These are phyloP conservation scores for Ambrosiella cleistominuta DNA, from an alignment of 2,329 filamentous ascomycete species.

Conservation along the genomic window DNA sequence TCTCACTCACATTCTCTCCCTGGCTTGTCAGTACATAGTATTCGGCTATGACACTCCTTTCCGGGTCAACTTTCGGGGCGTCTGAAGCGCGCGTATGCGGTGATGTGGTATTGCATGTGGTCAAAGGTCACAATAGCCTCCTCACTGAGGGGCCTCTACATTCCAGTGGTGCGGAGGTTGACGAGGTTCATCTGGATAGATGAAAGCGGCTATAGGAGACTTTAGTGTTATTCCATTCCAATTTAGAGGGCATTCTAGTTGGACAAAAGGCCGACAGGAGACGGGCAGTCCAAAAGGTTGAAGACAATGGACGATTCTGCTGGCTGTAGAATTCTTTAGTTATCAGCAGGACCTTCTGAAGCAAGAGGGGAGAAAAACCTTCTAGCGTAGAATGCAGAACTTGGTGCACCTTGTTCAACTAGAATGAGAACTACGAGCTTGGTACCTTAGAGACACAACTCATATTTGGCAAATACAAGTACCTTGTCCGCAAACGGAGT, in stretches of 20 bases:
- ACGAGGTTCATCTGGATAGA: neutral
- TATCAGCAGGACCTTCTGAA: neutral
- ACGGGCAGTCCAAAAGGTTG: neutral
- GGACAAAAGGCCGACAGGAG: neutral
- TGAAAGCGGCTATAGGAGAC: neutral
- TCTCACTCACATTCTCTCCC: neutral
- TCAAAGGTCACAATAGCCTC: neutral
- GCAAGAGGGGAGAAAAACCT: neutral
- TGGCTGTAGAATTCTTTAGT: neutral
- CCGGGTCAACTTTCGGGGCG: neutral
- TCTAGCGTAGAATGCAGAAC: neutral
- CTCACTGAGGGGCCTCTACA: neutral
- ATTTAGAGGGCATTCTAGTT: neutral
- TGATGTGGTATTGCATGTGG: neutral
- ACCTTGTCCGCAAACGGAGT: neutral
- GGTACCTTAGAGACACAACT: neutral
- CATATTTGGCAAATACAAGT: neutral
- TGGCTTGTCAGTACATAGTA: neutral
- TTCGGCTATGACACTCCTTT: neutral
- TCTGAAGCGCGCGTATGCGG: neutral
- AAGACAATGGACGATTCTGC: neutral
- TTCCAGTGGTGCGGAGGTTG: neutral
- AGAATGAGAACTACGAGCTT: neutral
- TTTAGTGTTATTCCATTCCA: neutral
- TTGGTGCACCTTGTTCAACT: neutral